Base-by-base conservation (phyloP, 2,329 filamentous ascomycete species). In the Aspergillus vadensis region DNA sequence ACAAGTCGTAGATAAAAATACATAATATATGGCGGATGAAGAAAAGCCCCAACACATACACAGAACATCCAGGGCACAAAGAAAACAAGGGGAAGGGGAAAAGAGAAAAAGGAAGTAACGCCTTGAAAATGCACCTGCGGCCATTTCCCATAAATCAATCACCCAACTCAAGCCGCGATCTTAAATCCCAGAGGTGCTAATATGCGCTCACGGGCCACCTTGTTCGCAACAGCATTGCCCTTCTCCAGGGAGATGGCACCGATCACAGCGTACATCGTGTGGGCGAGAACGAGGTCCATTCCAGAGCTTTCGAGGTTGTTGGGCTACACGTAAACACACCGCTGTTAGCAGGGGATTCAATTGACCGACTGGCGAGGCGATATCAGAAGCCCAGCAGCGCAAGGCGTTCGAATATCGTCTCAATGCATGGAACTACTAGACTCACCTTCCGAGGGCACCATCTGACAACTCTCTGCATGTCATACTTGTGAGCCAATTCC, bases 171-270 rank as follows among this genome's bases (percentile, higher is more conserved):
- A 58, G 59, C 64, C 59, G 65, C 57, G 57, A 70, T 69, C 59
- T 75, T 72, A 63, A 80, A 66, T 27, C 80, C 80, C 63, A 81
- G 68, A 23, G 79, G 80, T 65, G 76, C 80, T 70, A 97, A 77
- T 75, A 97, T 88, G 76, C 88, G 87, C 68, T 97, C 90, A 72
- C 87, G 86, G 50, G 91, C 87, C 56, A 96, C 78, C 74, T 86
- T 84, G 65, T 88, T 89, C 60, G 94, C 92, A 58, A 90, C 85
- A 48, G 88, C 87, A 39, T 89, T 90, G 50, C 95, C 95, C 67
- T 90, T 88, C 76, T 97, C 92, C 71, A 99, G 80, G n/a, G 92
- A 88, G 56, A 99, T 78, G 10, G 95, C 95, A 21, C 95, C 95
- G 48, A 98, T 80, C 58, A 99, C 89, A 49, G 93, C 91, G 74